Percentiles rank a stretch among this genome's conserved stretches.
Conservation (phyloP, 768 basidiomycete species). For the Podaxis sp. region DNA sequence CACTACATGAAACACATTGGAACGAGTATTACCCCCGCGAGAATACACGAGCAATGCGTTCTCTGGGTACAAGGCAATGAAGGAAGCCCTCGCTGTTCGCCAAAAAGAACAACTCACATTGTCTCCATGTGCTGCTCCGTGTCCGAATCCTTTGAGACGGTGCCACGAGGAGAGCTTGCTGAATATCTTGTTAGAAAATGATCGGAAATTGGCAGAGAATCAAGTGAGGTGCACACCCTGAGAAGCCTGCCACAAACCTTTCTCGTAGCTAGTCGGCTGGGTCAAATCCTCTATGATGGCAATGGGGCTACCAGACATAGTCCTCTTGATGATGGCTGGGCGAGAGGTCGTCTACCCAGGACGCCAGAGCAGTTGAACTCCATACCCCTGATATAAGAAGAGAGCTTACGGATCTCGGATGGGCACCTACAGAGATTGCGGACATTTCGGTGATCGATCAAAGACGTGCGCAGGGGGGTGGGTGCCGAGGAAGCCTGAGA, state of each 20-base stretch:
- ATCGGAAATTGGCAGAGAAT: not conserved
- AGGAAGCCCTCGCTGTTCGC: not conserved
- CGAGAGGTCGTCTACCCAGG: not conserved
- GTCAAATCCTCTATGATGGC: not conserved
- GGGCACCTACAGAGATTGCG: not conserved
- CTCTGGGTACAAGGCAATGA: not conserved
- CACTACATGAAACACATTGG: not conserved
- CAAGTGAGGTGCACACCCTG: not conserved
- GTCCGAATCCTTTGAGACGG: not conserved
- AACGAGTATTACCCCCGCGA: not conserved
- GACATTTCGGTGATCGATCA: not conserved
- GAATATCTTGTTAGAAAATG: not conserved
- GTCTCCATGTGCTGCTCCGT: conserved; percentile 1
- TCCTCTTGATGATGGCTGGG: not conserved
- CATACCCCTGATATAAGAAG: not conserved
- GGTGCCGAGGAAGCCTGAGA: not conserved
- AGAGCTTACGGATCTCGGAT: not conserved
- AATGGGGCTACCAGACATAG: not conserved
- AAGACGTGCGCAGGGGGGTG: not conserved
- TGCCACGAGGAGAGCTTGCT: not conserved
- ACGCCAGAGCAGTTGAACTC: not conserved
- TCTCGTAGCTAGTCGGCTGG: not conserved
- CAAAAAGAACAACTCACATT: not conserved
- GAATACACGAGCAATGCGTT: conserved; percentile 13
- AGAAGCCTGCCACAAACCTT: not conserved